Conservation (phyloP, 139 green algal species). For the Picochlorum sp. region DNA sequence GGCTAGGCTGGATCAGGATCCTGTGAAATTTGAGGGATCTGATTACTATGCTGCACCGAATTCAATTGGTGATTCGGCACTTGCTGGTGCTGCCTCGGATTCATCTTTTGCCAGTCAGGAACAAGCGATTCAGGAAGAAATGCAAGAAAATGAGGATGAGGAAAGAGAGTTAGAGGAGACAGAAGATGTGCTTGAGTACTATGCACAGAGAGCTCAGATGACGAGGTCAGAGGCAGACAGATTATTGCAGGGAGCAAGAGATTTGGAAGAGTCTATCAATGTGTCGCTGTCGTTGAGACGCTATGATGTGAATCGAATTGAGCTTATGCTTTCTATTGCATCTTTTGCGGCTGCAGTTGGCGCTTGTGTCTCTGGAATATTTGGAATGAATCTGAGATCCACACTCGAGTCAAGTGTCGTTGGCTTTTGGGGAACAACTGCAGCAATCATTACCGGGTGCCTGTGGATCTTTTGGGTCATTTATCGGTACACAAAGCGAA, state of each 20-base stretch:
- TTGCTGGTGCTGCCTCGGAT: neutral
- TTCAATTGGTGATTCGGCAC: neutral
- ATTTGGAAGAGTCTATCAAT: conserved; percentile 87
- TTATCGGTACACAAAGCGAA: conserved; percentile 62
- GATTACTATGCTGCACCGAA: neutral
- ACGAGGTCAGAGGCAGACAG: conserved; percentile 62
- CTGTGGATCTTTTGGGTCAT: conserved; percentile 59
- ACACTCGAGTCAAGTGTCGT: conserved; percentile 73
- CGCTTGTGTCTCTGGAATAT: conserved; percentile 82
- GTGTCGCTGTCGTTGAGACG: conserved; percentile 70
- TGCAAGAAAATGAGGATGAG: conserved; percentile 44
- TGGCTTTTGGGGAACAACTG: conserved; percentile 76
- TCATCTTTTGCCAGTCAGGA: conserved; percentile 14
- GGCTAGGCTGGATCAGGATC: conserved; percentile 2
- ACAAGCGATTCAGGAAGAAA: conserved; percentile 63
- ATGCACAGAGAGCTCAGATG: conserved; percentile 74
- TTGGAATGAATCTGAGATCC: conserved; percentile 53
- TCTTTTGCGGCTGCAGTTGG: conserved; percentile 81
- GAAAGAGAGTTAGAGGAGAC: conserved; percentile 61
- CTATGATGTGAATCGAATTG: conserved; percentile 79
- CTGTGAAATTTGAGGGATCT: neutral
- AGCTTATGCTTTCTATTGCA: conserved; percentile 82
- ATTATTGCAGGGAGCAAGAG: conserved; percentile 67
- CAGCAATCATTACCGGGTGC: conserved; percentile 63
- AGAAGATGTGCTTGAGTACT: conserved; percentile 93